Evolutionary conservation across 768 basidiomycete species (phyloP), one percentile per base, ranked within the genome.

Genomic region (Russula sp.): DNA sequence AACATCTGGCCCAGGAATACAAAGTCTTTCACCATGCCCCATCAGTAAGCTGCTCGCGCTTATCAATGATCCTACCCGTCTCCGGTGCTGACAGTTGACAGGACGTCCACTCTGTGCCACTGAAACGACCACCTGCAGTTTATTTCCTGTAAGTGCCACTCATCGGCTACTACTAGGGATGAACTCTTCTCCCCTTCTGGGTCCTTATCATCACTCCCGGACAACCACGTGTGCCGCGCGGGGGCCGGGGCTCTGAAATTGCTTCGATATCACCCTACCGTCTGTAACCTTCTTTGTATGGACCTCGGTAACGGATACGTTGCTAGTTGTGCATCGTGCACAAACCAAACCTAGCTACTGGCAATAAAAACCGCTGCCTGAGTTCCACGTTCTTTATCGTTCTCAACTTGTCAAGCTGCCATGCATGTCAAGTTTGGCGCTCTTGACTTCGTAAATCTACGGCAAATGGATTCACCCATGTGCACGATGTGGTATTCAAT

Each of bases 11-110:
- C 32, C 94, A 97, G 72, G 91, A 94, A 72, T 99, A 98, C 76
- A 96, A 95, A 70, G 93, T 96, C 18, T 98, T 99, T 74, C 80
- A 84, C 45, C 90, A 93, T 69, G 96, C 96, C 7, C 85, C 92
- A 1, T 80, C 90, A 73, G 90, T 91, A 73, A 69, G 87, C 79
- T 41, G 56, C 29, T 60, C 51, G 25, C 29, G 8, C 5, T 18
- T 38, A 38, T 60, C 25, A 4, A 16, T 1, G 4, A 8, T 35
- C 46, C 25, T n/a, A 9, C 49, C 60, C 22, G 34, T 29, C 38
- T 25, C 34, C 35, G 29, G 22, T 35, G 18, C 25, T 38, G 29
- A 49, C 9, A 36, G n/a, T 36, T 18, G 52, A 11, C 68, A 93
- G 89, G 92, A 93, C 65, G 84, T 90, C 38, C 81, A 83, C 61